Evolutionary conservation across 306 rosid species (phyloP).

Genomic region (Cicer chorassanicum): DNA sequence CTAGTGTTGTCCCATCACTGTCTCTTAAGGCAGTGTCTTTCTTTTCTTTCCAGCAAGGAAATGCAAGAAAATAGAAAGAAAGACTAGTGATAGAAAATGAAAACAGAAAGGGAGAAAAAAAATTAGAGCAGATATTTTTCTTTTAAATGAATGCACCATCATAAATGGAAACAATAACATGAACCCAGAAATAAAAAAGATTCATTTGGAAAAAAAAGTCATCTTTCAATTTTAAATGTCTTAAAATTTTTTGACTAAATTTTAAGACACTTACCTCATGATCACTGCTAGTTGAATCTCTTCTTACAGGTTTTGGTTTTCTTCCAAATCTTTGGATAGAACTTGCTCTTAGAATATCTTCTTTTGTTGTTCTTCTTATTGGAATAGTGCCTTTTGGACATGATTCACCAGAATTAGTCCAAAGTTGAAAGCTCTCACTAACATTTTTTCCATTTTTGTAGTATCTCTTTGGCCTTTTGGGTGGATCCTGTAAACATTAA

Average conservation of each 20-base stretch:
- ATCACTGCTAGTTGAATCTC: constrained; percentile 80
- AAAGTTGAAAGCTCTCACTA: constrained; percentile 64
- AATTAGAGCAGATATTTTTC: too few relatives aligned
- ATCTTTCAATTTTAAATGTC: not conserved
- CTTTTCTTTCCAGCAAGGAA: constrained; percentile 34
- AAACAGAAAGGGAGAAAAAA: too few relatives aligned
- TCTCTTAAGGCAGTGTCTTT: constrained; percentile 34
- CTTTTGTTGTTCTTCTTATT: constrained; percentile 73
- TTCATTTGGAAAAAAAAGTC: too few relatives aligned
- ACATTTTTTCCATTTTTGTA: constrained; percentile 46
- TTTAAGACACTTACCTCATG: constrained; percentile 62
- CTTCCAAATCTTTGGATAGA: constrained; percentile 75
- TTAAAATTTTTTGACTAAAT: not conserved
- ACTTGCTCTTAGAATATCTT: constrained; percentile 82
- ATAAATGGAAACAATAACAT: too few relatives aligned
- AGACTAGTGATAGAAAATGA: too few relatives aligned
- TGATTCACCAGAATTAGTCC: constrained; percentile 76
- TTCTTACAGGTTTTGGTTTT: constrained; percentile 69
- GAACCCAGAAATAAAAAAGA: too few relatives aligned
- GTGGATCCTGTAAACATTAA: constrained; percentile 74
- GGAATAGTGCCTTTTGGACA: constrained; percentile 94
- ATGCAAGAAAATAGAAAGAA: not conserved
- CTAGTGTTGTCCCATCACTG: constrained; percentile 47
- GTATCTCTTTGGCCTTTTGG: constrained; percentile 75
- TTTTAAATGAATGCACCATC: too few relatives aligned